Evolutionary conservation across 208 protist genomes (phyloP).

Genomic region (Strigomonas oncopelti): DNA sequence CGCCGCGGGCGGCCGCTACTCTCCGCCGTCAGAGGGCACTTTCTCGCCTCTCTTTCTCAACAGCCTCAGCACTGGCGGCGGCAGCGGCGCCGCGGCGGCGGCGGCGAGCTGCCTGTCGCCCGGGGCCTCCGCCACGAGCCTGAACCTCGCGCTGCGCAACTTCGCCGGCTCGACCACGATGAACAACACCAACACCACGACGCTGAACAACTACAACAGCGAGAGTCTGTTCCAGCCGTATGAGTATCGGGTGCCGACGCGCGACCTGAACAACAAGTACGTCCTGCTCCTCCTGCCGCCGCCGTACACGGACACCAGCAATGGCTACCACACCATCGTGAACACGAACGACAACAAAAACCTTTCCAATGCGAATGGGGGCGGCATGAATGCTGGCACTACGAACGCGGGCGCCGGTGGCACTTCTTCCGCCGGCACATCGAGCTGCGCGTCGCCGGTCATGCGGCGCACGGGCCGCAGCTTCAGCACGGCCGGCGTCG

Average conservation of each 20-base stretch:
- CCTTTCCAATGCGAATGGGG: neutral
- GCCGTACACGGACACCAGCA: neutral
- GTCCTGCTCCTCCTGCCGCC: neutral
- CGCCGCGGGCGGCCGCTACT: neutral
- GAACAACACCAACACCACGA: too few species aligned
- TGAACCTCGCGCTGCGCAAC: too few species aligned
- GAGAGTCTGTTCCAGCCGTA: neutral
- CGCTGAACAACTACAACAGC: too few species aligned
- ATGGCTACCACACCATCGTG: neutral
- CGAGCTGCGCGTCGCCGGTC: neutral
- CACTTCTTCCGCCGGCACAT: neutral
- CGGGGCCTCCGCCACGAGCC: too few species aligned
- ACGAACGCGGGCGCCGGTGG: neutral
- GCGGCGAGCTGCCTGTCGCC: too few species aligned
- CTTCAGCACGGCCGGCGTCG: neutral
- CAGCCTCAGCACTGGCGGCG: neutral
- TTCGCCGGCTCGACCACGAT: too few species aligned
- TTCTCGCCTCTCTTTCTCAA: neutral
- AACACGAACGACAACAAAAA: neutral
- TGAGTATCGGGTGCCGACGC: neutral
- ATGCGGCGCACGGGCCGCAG: neutral
- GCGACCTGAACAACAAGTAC: neutral
- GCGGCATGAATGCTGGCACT: neutral
- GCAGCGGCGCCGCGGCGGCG: too few species aligned
- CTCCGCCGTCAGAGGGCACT: neutral